These are phyloP conservation scores for Ophiosphaerella herpotricha DNA, from an alignment of 2,329 filamentous ascomycete genomes.

Conservation along the genomic window DNA sequence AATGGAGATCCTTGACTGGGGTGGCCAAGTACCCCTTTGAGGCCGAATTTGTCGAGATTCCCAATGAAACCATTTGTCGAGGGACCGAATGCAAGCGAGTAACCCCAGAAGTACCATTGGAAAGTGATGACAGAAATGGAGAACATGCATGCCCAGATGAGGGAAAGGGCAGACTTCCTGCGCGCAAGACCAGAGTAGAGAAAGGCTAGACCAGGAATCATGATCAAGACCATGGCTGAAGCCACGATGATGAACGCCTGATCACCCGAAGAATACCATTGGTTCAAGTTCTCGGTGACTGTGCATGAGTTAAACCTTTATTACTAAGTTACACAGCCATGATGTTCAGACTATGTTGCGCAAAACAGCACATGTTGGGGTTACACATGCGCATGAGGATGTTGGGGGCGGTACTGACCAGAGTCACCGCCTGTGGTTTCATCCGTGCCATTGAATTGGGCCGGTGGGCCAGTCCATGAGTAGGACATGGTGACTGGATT, in stretches of 20 bases:
- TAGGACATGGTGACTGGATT: constrained; percentile 51
- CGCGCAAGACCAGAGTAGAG: constrained; percentile 97
- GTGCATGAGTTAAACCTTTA: constrained; percentile 13
- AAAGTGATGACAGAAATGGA: constrained; percentile 89
- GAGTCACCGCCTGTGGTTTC: constrained; percentile 73
- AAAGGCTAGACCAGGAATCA: constrained; percentile 96
- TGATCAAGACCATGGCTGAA: constrained; percentile 91
- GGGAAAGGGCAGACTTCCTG: constrained; percentile 92
- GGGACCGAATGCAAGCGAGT: constrained; percentile 87
- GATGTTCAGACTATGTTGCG: background rate
- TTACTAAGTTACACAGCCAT: background rate
- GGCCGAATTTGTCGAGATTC: constrained; percentile 83
- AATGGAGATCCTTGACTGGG: constrained; percentile 90
- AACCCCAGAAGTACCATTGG: constrained; percentile 99
- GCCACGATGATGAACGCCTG: constrained; percentile 90
- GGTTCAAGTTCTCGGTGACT: constrained; percentile 89
- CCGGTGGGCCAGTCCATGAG: constrained; percentile 52
- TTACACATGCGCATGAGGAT: constrained; percentile 25
- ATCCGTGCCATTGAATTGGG: constrained; percentile 60
- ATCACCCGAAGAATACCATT: constrained; percentile 92
- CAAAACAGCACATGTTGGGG: constrained; percentile 9
- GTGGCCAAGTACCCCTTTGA: constrained; percentile 79
- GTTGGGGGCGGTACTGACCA: constrained; percentile 59
- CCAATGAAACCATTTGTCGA: constrained; percentile 91
- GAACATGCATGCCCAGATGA: constrained; percentile 98